Evolutionary conservation across 2,329 filamentous ascomycete genomes (phyloP).

Genomic region (Fusarium sulawesiense): DNA sequence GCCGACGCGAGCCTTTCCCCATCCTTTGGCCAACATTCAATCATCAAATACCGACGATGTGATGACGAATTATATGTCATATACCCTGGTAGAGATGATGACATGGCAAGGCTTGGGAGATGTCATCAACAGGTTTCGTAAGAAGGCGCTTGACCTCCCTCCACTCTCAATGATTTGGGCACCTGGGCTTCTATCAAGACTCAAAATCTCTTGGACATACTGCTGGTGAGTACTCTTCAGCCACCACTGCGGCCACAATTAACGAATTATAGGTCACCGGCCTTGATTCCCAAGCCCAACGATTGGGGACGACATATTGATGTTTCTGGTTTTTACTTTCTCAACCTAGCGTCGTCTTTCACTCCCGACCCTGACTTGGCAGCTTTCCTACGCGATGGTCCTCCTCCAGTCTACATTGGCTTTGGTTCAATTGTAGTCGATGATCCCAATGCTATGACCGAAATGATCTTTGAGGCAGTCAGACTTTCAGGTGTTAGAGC

Average conservation of each 20-base stretch:
- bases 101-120: slow-evolving; percentile 94
- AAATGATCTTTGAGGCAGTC: slow-evolving; percentile 78
- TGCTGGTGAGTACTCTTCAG: slow-evolving; percentile 70
- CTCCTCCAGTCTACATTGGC: slow-evolving; percentile 82
- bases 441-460: slow-evolving; percentile 76
- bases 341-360: slow-evolving; percentile 74
- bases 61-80: slow-evolving; percentile 86
- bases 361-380: slow-evolving; percentile 73
- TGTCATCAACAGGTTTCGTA: slow-evolving; percentile 88
- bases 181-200: slow-evolving; percentile 79
- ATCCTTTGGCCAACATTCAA: slow-evolving; percentile 85
- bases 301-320: slow-evolving; percentile 80
- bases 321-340: slow-evolving; percentile 81
- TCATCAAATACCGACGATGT: slow-evolving; percentile 78
- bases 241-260: background rate
- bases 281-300: slow-evolving; percentile 80
- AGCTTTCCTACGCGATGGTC: slow-evolving; percentile 73
- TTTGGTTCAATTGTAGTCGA: slow-evolving; percentile 88
- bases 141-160: slow-evolving; percentile 78
- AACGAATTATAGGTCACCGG: slow-evolving; percentile 66
- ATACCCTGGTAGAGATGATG: slow-evolving; percentile 88
- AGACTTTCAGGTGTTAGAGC: slow-evolving; percentile 76
- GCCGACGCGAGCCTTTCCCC: slow-evolving; percentile 84
- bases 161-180: slow-evolving; percentile 84
- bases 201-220: slow-evolving; percentile 88